Base-by-base conservation (phyloP, 1,284 basidiomycete species). In the Cryptococcus maquisensis region DNA sequence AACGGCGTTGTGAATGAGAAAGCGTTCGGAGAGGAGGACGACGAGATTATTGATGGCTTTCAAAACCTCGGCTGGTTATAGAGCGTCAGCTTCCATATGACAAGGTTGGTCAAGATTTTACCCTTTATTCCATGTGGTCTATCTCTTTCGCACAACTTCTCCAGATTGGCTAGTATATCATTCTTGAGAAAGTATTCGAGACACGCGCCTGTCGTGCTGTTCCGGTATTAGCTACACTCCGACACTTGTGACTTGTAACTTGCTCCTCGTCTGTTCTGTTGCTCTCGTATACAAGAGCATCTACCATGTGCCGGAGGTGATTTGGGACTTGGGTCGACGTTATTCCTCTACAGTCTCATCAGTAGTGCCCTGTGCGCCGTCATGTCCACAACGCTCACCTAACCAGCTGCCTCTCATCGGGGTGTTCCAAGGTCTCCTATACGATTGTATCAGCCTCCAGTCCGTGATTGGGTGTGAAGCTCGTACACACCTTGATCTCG, bases 131-230 rank as follows among this genome's bases (percentile, higher is more conserved):
- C 91, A 47, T 83, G 83, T 1, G 90, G 91, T 44, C 88, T 81
- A 74, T 94, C 91, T 1, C 81, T 73, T 67, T 90, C 87, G 68
- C 88, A 90, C 32, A 93, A 81, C 64, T 85, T 83, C 55, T 93
- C 92, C n/a, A 96, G 84, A 2, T 83, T 83, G 2, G 85, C 85
- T 20, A 95, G 79, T 1, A 94, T 82, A 78, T 92, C 90, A 66
- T 94, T 87, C 78, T 93, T 90, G 47, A 98, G 78, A 28, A 96
- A 81, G 74, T 90, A 91, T 74, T 97, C 95, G 58, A 96, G 79
- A 69, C 91, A 95, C 16, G 83, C 84, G 21, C 92, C 92, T 3
- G 89, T 90, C 12, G 81, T 83, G 56, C 90, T 92, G 72, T 44
- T 26, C 5, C 42, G 23, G 15, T 26, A 24, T 21, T 21, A 21